Base-by-base conservation (phyloP, 2,329 filamentous ascomycete species). In the Botryotinia narcissicola region DNA sequence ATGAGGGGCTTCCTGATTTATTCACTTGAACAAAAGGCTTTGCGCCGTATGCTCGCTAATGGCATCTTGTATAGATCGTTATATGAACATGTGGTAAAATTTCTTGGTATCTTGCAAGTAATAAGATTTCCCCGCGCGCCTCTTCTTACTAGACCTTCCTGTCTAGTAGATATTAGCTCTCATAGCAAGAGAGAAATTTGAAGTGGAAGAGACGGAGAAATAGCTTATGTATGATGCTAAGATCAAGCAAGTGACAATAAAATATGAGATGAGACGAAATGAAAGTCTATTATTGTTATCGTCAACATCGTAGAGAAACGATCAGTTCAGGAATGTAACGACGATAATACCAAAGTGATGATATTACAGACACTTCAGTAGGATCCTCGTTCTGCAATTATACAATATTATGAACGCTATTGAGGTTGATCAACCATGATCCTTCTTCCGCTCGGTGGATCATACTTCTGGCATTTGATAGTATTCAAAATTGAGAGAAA, bases 91-190 rank as follows among this genome's bases (percentile, higher is more conserved):
- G n/a, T n/a, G n/a, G n/a, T n/a, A n/a, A n/a, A n/a, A n/a, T n/a
- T n/a, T 29, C 5, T 57, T 2, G 7, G 2, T 29, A 18, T 57
- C 3, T 57, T 57, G 51, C 25, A 29, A 57, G n/a, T 6, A 29
- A 29, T n/a, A 18, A 3, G 14, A 18, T 9, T 16, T 29, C 25
- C 5, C 8, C n/a, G 0, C 6, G 5, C 5, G 12, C 3, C 5
- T 29, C 6, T 54, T 54, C 5, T 8, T 18, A 2, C n/a, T 54
- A 8, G 25, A 18, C 18, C n/a, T 57, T 9, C 0, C 16, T 57
- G 7, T 32, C n/a, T 9, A n/a, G 8, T 1, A 8, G 14, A 18
- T 1, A 8, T 1, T 4, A 29, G 51, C 14, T 18, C 7, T 29
- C 0, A 1, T 32, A 9, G 9, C 3, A 29, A 29, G n/a, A 29